phyloP scores from a whole-genome alignment of 441 rosid genomes.

The Erysimum pusillum region DNA sequence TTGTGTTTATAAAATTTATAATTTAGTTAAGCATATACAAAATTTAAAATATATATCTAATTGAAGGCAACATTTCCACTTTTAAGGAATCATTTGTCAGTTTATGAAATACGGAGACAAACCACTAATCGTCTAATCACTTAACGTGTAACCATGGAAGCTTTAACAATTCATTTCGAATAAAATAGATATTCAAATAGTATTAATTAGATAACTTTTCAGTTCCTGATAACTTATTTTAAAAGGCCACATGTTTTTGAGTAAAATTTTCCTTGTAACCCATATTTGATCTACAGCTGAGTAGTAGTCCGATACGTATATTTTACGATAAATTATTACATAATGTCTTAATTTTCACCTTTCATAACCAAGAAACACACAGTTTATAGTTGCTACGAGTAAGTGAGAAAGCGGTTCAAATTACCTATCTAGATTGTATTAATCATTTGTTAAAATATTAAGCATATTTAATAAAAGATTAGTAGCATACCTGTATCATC shows the following conservation, averaged over 20 bases:
- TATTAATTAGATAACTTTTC: slow-evolving; percentile 9
- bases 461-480: slow-evolving; percentile 18
- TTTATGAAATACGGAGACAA: slow-evolving; percentile 36
- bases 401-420: slow-evolving; percentile 29
- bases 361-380: not conserved
- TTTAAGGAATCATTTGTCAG: slow-evolving; percentile 48
- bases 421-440: slow-evolving; percentile 5
- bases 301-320: not conserved
- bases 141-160: slow-evolving; percentile 21
- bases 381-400: slow-evolving; percentile 22
- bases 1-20: slow-evolving; percentile 41
- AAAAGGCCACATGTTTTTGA: not conserved
- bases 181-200: not conserved
- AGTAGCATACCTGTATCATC: slow-evolving; percentile 27
- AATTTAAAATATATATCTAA: not conserved
- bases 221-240: slow-evolving; percentile 1
- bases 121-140: slow-evolving; percentile 24
- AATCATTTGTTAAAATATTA: slow-evolving; percentile 17
- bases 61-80: slow-evolving; percentile 35
- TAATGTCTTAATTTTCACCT: not conserved
- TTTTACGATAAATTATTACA: not conserved
- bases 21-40: not conserved
- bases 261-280: not conserved
- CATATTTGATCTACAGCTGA: slow-evolving; percentile 11
- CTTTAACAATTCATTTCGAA: not conserved